Base-by-base conservation (phyloP, 371 early-diverging fungal species). In the Mycotypha africana region DNA sequence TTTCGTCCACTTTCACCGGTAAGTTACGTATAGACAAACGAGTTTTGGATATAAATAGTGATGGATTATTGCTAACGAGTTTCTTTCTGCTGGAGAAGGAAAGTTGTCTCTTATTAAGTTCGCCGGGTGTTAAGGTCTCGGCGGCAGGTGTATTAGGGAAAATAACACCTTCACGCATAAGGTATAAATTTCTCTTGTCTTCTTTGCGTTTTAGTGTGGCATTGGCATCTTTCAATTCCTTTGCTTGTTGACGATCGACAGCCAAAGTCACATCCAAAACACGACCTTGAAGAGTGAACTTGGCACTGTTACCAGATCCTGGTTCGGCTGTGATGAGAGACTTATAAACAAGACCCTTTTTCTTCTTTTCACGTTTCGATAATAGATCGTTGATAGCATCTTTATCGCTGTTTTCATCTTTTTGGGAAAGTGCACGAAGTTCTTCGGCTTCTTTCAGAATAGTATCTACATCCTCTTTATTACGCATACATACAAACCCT, bases 21-120 rank as follows among this genome's bases (percentile, higher is more conserved):
- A 97, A 53, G 58, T 90, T 91, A 45, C 96, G 81, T 20, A 97
- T 73, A 8, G 90, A 84, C 21, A 97, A 78, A 53, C 97, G 82
- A 2, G 92, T 91, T 52, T 82, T 86, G 58, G 89, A 89, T 49
- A 97, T 78, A 58, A 74, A 93, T 42, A 95, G 70, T 43, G 91
- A 87, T 22, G 92, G 95, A 58, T 96, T 93, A 48, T 70, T 76
- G 9, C 76, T 75, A 34, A 95, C 65, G 26, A 85, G 65, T 35
- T 83, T 78, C 62, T 89, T 89, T 33, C 96, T 85, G 34, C 76
- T 78, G 3, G 84, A 70, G 56, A 84, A 93, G 12, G 87, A 85
- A 50, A 77, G 75, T 54, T 82, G 79, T 30, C 93, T 86, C 49
- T 87, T 88, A 28, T 71, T 70, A 10, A 95, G 59, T 58, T 93